Conservation (phyloP, 2,329 filamentous ascomycete genomes). For the Stemphylium beticola region DNA sequence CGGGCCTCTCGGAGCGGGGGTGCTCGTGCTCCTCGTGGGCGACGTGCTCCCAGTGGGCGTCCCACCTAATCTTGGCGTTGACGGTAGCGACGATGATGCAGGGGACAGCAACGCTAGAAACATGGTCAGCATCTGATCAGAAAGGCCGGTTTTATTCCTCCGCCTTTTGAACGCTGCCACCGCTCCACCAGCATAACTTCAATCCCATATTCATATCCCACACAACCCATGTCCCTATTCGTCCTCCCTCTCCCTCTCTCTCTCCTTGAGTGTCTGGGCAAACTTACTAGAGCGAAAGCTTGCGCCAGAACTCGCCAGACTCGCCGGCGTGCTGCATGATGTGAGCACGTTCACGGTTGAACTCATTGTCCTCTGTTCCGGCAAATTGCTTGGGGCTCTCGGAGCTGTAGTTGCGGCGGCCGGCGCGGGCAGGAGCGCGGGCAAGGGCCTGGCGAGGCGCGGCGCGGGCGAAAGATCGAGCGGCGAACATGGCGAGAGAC, state of each 20-base stretch:
- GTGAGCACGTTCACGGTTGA: constrained; percentile 88
- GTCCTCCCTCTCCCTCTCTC: background rate
- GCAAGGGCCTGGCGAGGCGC: constrained; percentile 65
- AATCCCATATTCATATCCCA: background rate
- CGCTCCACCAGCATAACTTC: background rate
- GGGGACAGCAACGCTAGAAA: constrained; percentile 74
- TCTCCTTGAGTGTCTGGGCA: constrained; percentile 6
- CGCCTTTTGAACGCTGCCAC: background rate
- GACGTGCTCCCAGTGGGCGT: constrained; percentile 97
- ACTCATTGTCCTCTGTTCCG: constrained; percentile 80
- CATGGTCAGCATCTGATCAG: constrained; percentile 22
- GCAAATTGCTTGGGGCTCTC: constrained; percentile 62
- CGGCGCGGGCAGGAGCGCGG: constrained; percentile 66
- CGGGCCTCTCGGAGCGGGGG: constrained; percentile 85
- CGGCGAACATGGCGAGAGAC: constrained; percentile 42
- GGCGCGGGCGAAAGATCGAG: constrained; percentile 41
- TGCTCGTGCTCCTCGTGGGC: constrained; percentile 63
- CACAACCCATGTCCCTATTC: background rate
- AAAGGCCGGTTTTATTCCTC: background rate
- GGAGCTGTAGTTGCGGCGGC: constrained; percentile 73
- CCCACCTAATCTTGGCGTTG: constrained; percentile 93
- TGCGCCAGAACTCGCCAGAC: constrained; percentile 91
- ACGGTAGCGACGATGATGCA: constrained; percentile 71
- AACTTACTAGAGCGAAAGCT: constrained; percentile 93
- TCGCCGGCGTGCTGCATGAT: constrained; percentile 88